Conservation (phyloP, 75 land plant genomes). For the Azolla pinnata region DNA sequence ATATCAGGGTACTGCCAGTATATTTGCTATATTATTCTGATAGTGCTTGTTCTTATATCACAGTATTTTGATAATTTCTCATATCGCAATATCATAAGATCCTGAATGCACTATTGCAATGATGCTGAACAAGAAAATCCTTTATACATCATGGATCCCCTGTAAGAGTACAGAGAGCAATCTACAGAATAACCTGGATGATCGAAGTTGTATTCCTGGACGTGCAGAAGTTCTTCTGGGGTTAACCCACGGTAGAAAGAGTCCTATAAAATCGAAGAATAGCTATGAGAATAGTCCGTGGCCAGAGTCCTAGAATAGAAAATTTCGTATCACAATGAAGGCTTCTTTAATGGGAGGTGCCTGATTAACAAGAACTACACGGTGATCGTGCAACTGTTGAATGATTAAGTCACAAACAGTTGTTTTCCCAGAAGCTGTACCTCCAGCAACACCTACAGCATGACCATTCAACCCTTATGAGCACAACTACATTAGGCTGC, state of each 20-base stretch:
- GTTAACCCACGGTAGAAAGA: slow-evolving; percentile 73
- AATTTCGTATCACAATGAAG: too few relatives aligned
- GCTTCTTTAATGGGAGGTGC: too few relatives aligned
- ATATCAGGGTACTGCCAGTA: too few relatives aligned
- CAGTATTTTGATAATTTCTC: too few relatives aligned
- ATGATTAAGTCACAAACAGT: slow-evolving; percentile 84
- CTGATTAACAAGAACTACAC: slow-evolving; percentile 78
- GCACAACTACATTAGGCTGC: too few relatives aligned
- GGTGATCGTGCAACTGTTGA: slow-evolving; percentile 66
- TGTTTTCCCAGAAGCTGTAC: slow-evolving; percentile 82
- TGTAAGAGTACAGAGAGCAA: neutral
- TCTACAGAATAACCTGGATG: slow-evolving; percentile 61
- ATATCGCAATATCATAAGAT: too few relatives aligned
- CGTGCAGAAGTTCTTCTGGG: slow-evolving; percentile 53
- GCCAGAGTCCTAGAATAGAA: too few relatives aligned
- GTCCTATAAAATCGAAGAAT: slow-evolving; percentile 37
- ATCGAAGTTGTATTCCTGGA: slow-evolving; percentile 86
- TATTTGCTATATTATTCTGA: too few relatives aligned
- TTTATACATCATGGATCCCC: neutral
- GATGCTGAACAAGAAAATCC: neutral
- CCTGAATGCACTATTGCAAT: too few relatives aligned
- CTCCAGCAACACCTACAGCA: slow-evolving; percentile 76
- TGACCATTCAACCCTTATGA: too few relatives aligned
- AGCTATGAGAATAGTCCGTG: too few relatives aligned
- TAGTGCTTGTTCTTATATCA: too few relatives aligned